Evolutionary conservation across 176 grass and related monocot genomes (phyloP), one percentile per base, ranked within the genome.

Genomic region (Metroxylon sagu): DNA sequence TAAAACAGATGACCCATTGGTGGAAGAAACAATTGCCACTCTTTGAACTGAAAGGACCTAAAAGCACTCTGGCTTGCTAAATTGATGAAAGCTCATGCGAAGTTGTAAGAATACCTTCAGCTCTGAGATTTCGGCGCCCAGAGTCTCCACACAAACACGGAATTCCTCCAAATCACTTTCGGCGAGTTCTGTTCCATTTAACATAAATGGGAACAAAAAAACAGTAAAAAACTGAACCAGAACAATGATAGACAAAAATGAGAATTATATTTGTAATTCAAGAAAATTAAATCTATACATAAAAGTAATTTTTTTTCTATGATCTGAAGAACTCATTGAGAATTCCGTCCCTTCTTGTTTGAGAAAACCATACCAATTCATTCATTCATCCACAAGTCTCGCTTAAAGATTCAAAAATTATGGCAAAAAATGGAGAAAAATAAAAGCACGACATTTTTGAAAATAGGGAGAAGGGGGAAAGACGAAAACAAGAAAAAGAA

Each of bases 111-210:
- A 16, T 70, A 88, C 85, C 73, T 80, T 83, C 10, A 89, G 28
- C 5, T 73, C 25, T n/a, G 29, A 3, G 14, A 76, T 81, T 79
- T 89, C 82, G 3, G 48, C 67, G 31, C 60, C 35, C 68, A 89
- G 70, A 69, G 52, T 49, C 21, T 25, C 56, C 4, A 74, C 25
- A 67, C 25, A 74, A 21, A 18, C 65, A 57, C 48, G 57, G 48
- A 82, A 76, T 31, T 64, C 64, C 25, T 82, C 63, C 63, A 79
- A 16, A 28, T 82, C 78, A 28, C 18, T 68, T 49, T 86, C 86
- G 25, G 49, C 19, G 2, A 76, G 25, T 17, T 82, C 75, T 90
- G 64, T 5, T 75, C 74, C 5, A 25, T 43, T 60, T 10, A 26
- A 52, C n/a, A 74, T 16, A 43, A 43, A 2, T 43, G 4, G 2